Percentiles rank a stretch among this genome's conserved stretches.
phyloP scores from a whole-genome alignment of 2,329 filamentous ascomycete genomes.

The Botrytis elliptica region DNA sequence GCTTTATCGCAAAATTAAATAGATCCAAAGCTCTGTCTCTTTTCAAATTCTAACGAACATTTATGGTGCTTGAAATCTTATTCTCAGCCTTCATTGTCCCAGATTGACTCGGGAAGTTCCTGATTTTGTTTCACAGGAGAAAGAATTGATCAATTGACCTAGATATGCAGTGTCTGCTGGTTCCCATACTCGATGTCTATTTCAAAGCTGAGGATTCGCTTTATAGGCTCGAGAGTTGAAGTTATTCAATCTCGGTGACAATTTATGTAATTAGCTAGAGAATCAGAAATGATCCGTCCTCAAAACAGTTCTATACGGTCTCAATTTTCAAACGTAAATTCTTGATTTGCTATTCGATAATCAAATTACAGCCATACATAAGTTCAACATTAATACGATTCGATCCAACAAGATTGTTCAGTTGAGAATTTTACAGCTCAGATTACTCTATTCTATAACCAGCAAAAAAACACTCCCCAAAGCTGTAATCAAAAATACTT shows the following conservation, averaged over 20 bases:
- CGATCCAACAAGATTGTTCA: not conserved
- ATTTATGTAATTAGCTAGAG: not conserved
- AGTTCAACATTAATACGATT: not conserved
- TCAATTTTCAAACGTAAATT: not conserved
- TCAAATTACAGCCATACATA: not conserved
- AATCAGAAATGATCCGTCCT: not conserved
- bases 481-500: not conserved
- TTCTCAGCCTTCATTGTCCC: no score
- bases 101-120: no score
- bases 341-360: not conserved
- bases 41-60: not conserved
- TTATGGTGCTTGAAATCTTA: rapidly evolving
- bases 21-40: not conserved
- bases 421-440: not conserved
- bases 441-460: not conserved
- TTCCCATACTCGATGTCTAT: not conserved
- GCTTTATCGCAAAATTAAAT: conserved; percentile 2
- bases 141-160: no score
- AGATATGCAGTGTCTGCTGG: not conserved
- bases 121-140: no score
- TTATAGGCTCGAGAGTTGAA: not conserved
- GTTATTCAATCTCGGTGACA: not conserved
- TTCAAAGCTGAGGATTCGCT: not conserved
- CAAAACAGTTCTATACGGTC: not conserved
- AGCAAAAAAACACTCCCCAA: rapidly evolving